Evolutionary conservation across 805 yeast species (phyloP), one percentile per base, ranked within the genome.

Genomic region (Barnettozyma siamensis): DNA sequence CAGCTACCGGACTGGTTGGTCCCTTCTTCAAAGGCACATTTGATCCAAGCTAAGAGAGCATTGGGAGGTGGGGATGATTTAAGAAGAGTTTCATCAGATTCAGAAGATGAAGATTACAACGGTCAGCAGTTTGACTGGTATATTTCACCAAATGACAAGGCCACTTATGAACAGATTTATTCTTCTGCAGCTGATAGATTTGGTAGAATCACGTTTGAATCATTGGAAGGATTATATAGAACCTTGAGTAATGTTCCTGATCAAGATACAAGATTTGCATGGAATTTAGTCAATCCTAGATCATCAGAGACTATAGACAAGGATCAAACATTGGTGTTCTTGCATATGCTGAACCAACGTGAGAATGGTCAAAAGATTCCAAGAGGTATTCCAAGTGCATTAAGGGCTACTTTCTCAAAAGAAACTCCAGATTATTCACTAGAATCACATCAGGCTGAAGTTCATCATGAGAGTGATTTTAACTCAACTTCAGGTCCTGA

Each of bases 231-330:
- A 24, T 69, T 93, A 33, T 91, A 87, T 63, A 60, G 70, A 31
- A 76, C 88, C 17, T 73, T 91, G 42, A 61, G 65, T 27, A 77
- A 77, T 46, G 85, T 93, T 11, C 96, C 97, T 10, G 75, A 79
- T 41, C 74, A 89, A 5, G 99, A 89, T 60, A 72, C 88, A 7
- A 76, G 88, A 23, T 81, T 85, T 36, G 95, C 96, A 2, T 93
- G 99, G 98, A 88, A 87, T 60, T 67, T 93, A 44, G 95, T 93
- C 40, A 93, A 93, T 57, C 98, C 99, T 10, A 83, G 85, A 55
- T 80, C 83, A 41, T 78, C 79, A 39, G 87, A 82, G 55, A 83
- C 95, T 9, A 88, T 93, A 47, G 97, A 89, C 62, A 88, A 84
- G 54, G 98, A 93, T 64, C 98, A 94, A 60, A 80, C 88, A 19